A percentile compares a stretch with the other conserved stretches of the same genome.
Conservation (phyloP, 75 land plant genomes). For the Chamaecyparis obtusa region DNA sequence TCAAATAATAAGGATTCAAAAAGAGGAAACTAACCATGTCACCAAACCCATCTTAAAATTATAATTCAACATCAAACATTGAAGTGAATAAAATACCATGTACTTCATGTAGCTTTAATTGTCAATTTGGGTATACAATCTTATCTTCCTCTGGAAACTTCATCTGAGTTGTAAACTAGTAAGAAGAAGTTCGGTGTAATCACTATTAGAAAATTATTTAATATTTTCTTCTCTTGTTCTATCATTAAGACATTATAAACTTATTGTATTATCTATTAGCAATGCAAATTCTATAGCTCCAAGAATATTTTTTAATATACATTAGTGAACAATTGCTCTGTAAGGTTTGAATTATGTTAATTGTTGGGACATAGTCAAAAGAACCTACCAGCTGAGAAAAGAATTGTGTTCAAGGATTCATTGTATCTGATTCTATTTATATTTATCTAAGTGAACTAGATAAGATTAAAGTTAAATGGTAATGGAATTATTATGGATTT, state of each 20-base stretch:
- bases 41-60: not conserved
- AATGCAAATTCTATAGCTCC: not conserved
- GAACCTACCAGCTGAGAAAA: not conserved
- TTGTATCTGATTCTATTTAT: not conserved
- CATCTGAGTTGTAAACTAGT: not conserved
- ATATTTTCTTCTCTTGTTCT: not conserved
- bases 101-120: not conserved
- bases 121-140: not conserved
- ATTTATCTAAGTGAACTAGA: not conserved
- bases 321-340: not conserved
- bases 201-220: not conserved
- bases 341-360: not conserved
- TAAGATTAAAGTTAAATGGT: not conserved
- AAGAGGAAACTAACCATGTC: too few relatives aligned
- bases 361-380: not conserved
- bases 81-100: not conserved
- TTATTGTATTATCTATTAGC: not conserved
- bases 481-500: not conserved
- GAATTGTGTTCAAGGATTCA: not conserved
- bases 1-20: not conserved
- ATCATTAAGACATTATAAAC: not conserved
- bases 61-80: not conserved
- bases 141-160: not conserved
- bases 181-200: not conserved
- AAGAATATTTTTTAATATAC: not conserved